Conservation (phyloP, 2,329 filamentous ascomycete species). For the Pseudogymnoascus sp. region DNA sequence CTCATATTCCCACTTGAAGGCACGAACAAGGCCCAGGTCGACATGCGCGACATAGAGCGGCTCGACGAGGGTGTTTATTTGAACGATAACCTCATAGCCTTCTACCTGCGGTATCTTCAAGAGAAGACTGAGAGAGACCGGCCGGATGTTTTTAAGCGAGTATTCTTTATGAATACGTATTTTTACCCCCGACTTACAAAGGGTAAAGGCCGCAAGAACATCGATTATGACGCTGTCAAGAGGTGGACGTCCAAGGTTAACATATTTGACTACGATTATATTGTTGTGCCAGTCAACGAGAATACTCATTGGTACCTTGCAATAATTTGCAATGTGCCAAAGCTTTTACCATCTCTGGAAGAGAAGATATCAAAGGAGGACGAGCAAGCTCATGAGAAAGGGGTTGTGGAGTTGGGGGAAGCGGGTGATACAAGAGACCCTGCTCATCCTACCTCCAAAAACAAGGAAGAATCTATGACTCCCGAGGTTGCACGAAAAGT, state of each 20-base stretch:
- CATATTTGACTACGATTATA: conserved; percentile 76
- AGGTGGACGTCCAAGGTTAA: conserved; percentile 84
- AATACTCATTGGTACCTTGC: conserved; percentile 86
- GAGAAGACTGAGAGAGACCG: conserved; percentile 46
- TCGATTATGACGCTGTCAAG: conserved; percentile 80
- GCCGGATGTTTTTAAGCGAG: conserved; percentile 49
- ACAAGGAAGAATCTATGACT: conserved; percentile 4
- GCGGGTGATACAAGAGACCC: background rate
- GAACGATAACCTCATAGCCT: conserved; percentile 87
- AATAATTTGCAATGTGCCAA: conserved; percentile 82
- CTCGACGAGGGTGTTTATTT: conserved; percentile 79
- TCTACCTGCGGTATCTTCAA: conserved; percentile 73
- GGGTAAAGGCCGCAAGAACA: conserved; percentile 44
- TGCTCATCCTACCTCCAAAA: background rate
- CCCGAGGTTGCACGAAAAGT: conserved; percentile 13
- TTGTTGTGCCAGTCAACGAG: conserved; percentile 89
- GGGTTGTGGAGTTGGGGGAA: conserved; percentile 6
- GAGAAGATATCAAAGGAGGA: background rate
- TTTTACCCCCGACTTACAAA: conserved; percentile 76
- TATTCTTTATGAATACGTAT: conserved; percentile 89
- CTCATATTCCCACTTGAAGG: conserved; percentile 53
- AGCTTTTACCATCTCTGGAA: conserved; percentile 36
- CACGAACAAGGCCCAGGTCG: conserved; percentile 55
- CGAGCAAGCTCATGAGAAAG: background rate
- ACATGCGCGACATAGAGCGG: conserved; percentile 63